Evolutionary conservation across 2,329 filamentous ascomycete genomes (phyloP), one percentile per base, ranked within the genome.

Genomic region (Aspergillus nomiae): DNA sequence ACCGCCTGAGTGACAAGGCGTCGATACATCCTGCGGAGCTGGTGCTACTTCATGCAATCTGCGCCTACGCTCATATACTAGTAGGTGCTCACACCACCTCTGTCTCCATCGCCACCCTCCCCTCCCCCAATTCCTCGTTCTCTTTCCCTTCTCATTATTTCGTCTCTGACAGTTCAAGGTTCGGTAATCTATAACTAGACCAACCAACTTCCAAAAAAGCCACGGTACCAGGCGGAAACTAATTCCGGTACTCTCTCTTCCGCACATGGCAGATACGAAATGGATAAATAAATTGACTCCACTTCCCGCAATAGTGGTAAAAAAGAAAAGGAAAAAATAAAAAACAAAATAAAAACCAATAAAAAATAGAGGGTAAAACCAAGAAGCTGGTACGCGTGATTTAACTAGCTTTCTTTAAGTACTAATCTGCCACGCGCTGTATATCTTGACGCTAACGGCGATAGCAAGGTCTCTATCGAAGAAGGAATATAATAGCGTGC

Each of bases 281-380:
- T 28, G 26, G 26, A 28, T 26, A n/a, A 45, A 56, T 36, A 32
- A 56, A 38, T 62, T 12, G 36, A 45, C 60, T 62, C 60, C 60
- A 62, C 60, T 62, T 62, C 60, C 60, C 60, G 60, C 60, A 41
- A 55, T 24, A 32, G 34, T 26, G 5, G 11, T 6, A 21, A 38
- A 38, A 55, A 38, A 55, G 21, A 4, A 14, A 26, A 14, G 14
- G 5, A 19, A 12, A 24, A 28, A 12, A 14, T 7, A 10, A 32
- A 32, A 32, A 32, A 32, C 11, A 32, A 12, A 26, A 14, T 14
- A 12, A 19, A 12, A 24, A 12, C 3, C 5, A 7, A 3, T 10
- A 21, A 11, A 45, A 28, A 12, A 16, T 9, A 10, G 10, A 32
- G 10, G 9, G 10, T 32, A 10, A 32, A 30, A 8, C 14, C 8